phyloP scores from a whole-genome alignment of 441 rosid species.

The Populus tomentosa region DNA sequence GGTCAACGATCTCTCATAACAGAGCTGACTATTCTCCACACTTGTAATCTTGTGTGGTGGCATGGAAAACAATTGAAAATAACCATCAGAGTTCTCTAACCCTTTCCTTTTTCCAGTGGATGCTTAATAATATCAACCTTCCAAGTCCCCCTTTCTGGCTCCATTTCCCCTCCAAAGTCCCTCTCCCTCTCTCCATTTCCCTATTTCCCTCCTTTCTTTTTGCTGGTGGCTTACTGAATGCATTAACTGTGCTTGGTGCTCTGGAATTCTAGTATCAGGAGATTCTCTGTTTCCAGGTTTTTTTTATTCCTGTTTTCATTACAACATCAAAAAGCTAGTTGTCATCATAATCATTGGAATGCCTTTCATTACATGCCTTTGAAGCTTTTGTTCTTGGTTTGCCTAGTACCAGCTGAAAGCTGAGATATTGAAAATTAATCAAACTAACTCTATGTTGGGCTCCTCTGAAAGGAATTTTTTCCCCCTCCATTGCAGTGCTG shows the following conservation, averaged over 20 bases:
- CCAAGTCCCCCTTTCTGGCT: background rate
- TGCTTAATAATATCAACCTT: background rate
- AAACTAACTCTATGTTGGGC: background rate
- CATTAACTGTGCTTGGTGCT: background rate
- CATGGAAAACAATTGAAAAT: background rate
- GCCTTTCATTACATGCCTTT: background rate
- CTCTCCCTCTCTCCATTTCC: background rate
- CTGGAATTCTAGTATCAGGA: background rate
- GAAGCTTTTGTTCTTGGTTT: background rate
- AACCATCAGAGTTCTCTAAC: background rate
- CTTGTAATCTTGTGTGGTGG: background rate
- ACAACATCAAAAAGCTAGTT: background rate
- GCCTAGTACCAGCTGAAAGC: background rate
- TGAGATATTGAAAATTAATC: background rate
- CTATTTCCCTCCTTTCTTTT: background rate
- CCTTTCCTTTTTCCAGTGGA: background rate
- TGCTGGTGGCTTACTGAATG: background rate
- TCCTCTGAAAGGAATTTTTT: background rate
- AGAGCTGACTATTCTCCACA: background rate
- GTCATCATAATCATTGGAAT: background rate
- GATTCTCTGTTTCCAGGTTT: background rate
- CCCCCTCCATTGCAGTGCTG: conserved; percentile 44
- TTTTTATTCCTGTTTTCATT: background rate
- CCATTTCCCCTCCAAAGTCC: background rate
- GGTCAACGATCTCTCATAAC: background rate